Conservation (phyloP, 2,329 filamentous ascomycete genomes). For the Sporothrix phasma region DNA sequence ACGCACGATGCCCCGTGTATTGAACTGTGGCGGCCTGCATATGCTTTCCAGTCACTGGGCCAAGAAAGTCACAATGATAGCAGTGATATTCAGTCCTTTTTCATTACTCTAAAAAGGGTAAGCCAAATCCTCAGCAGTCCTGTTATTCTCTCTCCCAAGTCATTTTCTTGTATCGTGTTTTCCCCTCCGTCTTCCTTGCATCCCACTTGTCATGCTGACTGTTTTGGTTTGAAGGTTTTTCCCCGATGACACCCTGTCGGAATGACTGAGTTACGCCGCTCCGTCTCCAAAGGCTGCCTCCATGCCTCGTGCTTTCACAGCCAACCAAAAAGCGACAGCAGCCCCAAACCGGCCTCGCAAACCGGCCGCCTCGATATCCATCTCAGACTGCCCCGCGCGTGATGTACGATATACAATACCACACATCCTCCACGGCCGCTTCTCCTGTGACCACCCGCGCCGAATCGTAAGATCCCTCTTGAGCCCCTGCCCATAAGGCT, state of each 20-base stretch:
- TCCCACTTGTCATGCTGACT: not conserved
- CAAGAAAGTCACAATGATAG: no score
- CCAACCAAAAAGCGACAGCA: not conserved
- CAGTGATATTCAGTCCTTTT: no score
- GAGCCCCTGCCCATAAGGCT: not conserved
- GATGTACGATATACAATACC: not conserved
- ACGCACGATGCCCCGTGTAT: not conserved
- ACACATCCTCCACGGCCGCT: not conserved
- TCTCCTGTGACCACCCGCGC: not conserved
- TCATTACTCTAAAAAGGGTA: no score
- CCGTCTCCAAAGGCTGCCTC: not conserved
- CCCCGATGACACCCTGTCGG: not conserved
- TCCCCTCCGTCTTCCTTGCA: no score
- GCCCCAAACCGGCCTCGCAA: not conserved
- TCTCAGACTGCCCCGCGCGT: not conserved
- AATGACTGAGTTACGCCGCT: not conserved
- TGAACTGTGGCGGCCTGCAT: no score
- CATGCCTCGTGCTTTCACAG: not conserved
- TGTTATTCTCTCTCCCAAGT: no score
- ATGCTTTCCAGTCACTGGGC: no score
- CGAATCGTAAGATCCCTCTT: not conserved
- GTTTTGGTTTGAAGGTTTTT: not conserved
- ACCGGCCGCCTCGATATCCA: not conserved
- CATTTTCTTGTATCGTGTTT: no score
- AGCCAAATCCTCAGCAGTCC: no score